phyloP scores from a whole-genome alignment of 192 early-diverging fungal genomes.

The Entomortierella lignicola region DNA sequence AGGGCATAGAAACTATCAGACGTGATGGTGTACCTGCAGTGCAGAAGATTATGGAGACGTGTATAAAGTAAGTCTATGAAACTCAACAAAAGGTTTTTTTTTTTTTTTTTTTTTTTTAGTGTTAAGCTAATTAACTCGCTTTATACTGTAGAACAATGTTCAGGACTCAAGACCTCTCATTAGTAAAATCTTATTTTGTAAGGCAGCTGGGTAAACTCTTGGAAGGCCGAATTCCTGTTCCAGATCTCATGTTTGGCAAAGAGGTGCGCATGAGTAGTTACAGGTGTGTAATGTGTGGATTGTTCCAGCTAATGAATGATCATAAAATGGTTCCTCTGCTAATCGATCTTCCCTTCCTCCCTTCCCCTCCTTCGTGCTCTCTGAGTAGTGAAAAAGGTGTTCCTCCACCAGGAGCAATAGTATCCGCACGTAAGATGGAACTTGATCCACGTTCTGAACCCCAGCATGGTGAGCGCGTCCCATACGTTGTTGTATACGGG shows the following conservation, averaged over 20 bases:
- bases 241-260: constrained; percentile 92
- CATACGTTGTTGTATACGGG: constrained; percentile 84
- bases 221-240: constrained; percentile 68
- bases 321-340: too few species aligned
- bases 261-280: constrained; percentile 87
- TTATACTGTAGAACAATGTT: constrained; percentile 74
- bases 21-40: constrained; percentile 86
- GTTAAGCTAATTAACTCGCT: background rate
- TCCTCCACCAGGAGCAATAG: constrained; percentile 79
- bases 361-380: too few species aligned
- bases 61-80: constrained; percentile 67
- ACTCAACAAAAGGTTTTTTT: background rate
- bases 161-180: constrained; percentile 80
- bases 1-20: constrained; percentile 95
- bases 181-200: constrained; percentile 79
- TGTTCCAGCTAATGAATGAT: too few species aligned
- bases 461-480: constrained; percentile 89
- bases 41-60: constrained; percentile 81
- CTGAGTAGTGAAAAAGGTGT: constrained; percentile 61
- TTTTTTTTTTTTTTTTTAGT: background rate
- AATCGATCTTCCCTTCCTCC: too few species aligned
- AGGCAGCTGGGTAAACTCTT: constrained; percentile 81
- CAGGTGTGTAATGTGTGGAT: constrained; percentile 49
- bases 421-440: constrained; percentile 75
- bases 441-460: constrained; percentile 81